Conservation (phyloP, 345 rosid species). For the Eucalyptus shirleyi region DNA sequence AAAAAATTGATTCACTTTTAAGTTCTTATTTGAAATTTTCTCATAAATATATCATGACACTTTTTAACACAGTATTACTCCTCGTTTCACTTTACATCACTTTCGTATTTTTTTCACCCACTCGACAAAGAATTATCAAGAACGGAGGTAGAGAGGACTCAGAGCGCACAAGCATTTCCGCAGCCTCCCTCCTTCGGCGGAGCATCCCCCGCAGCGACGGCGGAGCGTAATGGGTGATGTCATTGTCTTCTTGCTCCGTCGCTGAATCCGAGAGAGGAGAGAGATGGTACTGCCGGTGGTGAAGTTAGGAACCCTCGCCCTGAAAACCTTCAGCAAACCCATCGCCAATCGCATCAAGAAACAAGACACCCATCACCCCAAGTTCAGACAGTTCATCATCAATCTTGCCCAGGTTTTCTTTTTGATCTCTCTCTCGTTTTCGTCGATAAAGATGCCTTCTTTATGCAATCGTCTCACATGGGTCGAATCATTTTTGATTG, state of each 20-base stretch:
- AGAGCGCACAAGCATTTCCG: no score
- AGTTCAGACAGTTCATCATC: conserved; percentile 64
- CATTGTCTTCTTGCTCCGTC: background rate
- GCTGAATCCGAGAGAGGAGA: background rate
- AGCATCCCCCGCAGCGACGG: no score
- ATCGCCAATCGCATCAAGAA: conserved; percentile 72
- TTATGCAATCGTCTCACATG: background rate
- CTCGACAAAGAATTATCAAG: background rate
- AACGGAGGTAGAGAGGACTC: no score
- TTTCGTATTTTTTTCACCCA: background rate
- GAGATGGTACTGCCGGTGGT: conserved; percentile 41
- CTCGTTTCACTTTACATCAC: background rate
- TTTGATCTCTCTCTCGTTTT: background rate
- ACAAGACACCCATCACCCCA: conserved; percentile 53
- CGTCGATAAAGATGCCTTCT: background rate
- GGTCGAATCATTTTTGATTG: background rate
- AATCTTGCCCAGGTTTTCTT: conserved; percentile 57
- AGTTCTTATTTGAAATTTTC: no score
- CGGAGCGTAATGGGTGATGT: no score
- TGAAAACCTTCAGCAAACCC: conserved; percentile 72
- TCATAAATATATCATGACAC: background rate
- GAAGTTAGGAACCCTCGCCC: conserved; percentile 70
- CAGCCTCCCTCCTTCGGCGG: no score
- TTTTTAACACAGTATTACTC: background rate
- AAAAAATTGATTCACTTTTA: no score